These are phyloP conservation scores for Exserohilum turcica DNA, from an alignment of 2,329 filamentous ascomycete species.

Conservation along the genomic window DNA sequence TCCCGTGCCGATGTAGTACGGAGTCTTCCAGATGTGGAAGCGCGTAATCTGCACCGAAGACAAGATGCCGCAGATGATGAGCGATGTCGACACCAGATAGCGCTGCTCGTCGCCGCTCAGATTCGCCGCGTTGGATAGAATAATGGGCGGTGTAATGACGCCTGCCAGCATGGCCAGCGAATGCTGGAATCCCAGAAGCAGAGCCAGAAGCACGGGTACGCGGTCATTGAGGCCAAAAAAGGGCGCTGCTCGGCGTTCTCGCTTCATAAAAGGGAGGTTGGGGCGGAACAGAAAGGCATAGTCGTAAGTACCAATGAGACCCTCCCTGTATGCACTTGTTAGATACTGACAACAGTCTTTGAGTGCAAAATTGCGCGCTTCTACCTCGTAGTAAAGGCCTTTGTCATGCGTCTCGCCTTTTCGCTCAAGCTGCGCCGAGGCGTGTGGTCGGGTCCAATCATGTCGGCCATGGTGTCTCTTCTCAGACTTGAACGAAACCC, in stretches of 20 bases:
- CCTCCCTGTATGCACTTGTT: slow-evolving; percentile 57
- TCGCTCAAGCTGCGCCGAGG: slow-evolving; percentile 51
- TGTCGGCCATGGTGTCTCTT: slow-evolving; percentile 40
- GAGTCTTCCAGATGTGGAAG: slow-evolving; percentile 73
- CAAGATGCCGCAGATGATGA: slow-evolving; percentile 79
- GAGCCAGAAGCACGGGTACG: slow-evolving; percentile 75
- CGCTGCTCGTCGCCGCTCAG: slow-evolving; percentile 65
- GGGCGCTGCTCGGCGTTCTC: slow-evolving; percentile 63
- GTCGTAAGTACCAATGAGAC: slow-evolving; percentile 84
- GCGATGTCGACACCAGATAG: slow-evolving; percentile 77
- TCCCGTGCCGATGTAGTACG: slow-evolving; percentile 70
- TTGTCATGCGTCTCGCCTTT: slow-evolving; percentile 47
- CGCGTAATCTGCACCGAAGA: slow-evolving; percentile 76
- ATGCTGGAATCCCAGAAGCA: slow-evolving; percentile 80
- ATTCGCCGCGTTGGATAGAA: slow-evolving; percentile 70
- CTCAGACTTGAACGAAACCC: background rate
- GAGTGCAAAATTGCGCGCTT: slow-evolving; percentile 7
- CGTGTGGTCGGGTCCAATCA: slow-evolving; percentile 51
- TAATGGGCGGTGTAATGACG: slow-evolving; percentile 78
- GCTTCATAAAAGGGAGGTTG: slow-evolving; percentile 81
- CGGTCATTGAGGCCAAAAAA: slow-evolving; percentile 84
- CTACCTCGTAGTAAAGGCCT: slow-evolving; percentile 58
- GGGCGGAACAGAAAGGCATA: slow-evolving; percentile 85
- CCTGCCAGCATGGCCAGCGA: slow-evolving; percentile 71
- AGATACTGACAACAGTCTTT: too few relatives aligned